Evolutionary conservation across 495 filamentous ascomycete genomes (phyloP).

Genomic region (Neurospora sp.): DNA sequence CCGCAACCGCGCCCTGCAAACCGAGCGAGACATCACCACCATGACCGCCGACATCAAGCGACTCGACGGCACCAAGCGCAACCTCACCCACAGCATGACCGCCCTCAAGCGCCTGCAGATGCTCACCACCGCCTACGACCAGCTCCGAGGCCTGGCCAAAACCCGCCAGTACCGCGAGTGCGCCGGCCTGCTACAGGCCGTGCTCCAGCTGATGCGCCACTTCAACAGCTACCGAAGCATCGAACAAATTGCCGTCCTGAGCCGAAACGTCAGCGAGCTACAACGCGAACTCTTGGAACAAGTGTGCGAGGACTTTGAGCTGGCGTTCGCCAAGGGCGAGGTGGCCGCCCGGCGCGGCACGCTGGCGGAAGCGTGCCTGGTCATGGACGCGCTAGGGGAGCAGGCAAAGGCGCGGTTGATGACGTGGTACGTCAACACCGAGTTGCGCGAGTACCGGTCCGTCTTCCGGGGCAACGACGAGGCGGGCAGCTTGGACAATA

Average conservation of each 20-base stretch:
- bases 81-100: slow-evolving; percentile 95
- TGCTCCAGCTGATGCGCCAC: slow-evolving; percentile 95
- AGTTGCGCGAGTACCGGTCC: slow-evolving; percentile 89
- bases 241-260: slow-evolving; percentile 91
- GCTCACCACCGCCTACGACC: slow-evolving; percentile 96
- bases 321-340: slow-evolving; percentile 86
- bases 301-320: slow-evolving; percentile 95
- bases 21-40: slow-evolving; percentile 89
- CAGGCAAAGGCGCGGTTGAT: slow-evolving; percentile 72
- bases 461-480: slow-evolving; percentile 95
- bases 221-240: slow-evolving; percentile 98
- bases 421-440: slow-evolving; percentile 97
- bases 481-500: slow-evolving; percentile 94
- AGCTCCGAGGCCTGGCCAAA: slow-evolving; percentile 73
- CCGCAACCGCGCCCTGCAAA: slow-evolving; percentile 77
- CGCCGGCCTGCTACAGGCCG: slow-evolving; percentile 86
- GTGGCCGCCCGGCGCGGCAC: slow-evolving; percentile 56
- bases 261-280: slow-evolving; percentile 85
- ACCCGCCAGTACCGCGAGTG: slow-evolving; percentile 93
- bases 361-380: slow-evolving; percentile 76
- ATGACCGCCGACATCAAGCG: slow-evolving; percentile 99
- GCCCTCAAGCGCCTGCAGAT: slow-evolving; percentile 95
- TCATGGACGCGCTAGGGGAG: slow-evolving; percentile 93
- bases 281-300: slow-evolving; percentile 93
- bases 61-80: slow-evolving; percentile 90